phyloP scores from a whole-genome alignment of 139 green algal species.

The Chlamydomonas asymmetrica region DNA sequence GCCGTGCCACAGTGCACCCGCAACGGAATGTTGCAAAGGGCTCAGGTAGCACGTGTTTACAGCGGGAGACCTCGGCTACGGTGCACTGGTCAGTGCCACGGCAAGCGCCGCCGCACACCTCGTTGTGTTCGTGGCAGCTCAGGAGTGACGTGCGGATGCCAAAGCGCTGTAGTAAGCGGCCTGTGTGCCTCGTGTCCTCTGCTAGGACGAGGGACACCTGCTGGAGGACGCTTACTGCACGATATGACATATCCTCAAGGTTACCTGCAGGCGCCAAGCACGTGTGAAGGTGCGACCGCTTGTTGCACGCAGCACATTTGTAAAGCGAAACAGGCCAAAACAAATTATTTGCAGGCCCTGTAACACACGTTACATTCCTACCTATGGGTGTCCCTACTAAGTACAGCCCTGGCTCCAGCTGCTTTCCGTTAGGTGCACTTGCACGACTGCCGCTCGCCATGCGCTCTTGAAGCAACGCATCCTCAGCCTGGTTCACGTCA shows the following conservation, averaged over 20 bases:
- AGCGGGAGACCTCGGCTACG: neutral
- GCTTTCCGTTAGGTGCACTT: neutral
- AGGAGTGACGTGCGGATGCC: constrained; percentile 45
- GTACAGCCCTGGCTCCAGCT: constrained; percentile 42
- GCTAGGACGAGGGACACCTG: constrained; percentile 65
- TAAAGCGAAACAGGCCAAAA: neutral
- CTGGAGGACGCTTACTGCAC: constrained; percentile 70
- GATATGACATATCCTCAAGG: constrained; percentile 86
- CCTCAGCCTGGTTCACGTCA: too few relatives aligned
- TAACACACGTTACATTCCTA: neutral
- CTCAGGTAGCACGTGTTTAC: neutral
- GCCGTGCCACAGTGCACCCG: too few relatives aligned
- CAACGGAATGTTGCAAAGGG: neutral
- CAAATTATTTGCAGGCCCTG: neutral
- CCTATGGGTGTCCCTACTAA: constrained; percentile 41
- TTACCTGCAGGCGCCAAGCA: constrained; percentile 50
- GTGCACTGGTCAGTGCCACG: constrained; percentile 43
- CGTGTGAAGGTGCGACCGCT: neutral
- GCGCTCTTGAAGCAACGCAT: too few relatives aligned
- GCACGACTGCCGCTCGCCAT: too few relatives aligned
- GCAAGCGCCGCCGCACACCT: constrained; percentile 69
- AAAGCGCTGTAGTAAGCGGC: constrained; percentile 22
- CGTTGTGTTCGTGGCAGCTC: constrained; percentile 89
- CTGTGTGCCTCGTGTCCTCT: constrained; percentile 89
- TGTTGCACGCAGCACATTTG: neutral